Evolutionary conservation across 345 rosid genomes (phyloP).

Genomic region (Psidium guajava): DNA sequence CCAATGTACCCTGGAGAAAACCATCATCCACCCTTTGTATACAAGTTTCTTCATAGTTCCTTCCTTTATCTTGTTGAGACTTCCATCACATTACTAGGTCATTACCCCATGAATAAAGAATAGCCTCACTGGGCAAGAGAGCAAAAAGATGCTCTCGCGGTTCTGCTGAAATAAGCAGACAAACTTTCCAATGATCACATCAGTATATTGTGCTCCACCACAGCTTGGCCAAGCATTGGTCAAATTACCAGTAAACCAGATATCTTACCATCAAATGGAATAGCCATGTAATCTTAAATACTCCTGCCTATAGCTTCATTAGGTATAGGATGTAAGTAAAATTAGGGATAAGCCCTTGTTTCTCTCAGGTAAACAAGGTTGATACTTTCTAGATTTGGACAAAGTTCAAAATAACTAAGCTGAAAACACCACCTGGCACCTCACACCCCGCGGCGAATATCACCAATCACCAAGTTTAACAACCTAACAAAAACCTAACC

Average conservation of each 20-base stretch:
- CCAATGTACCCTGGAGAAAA: background rate
- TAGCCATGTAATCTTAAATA: background rate
- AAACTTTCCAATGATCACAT: background rate
- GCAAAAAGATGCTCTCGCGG: background rate
- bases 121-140: background rate
- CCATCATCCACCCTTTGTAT: background rate
- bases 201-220: background rate
- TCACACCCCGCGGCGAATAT: background rate
- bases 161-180: background rate
- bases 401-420: background rate
- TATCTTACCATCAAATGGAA: background rate
- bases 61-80: background rate
- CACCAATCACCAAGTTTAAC: background rate
- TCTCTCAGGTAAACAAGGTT: background rate
- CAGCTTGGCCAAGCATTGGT: background rate
- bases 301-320: background rate
- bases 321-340: background rate
- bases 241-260: background rate
- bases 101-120: background rate
- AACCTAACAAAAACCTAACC: background rate
- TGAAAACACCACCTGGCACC: background rate
- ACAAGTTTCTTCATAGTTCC: background rate
- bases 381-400: background rate
- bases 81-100: background rate
- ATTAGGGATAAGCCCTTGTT: background rate